A percentile compares a stretch with the other conserved stretches of the same genome.
Evolutionary conservation across 345 rosid genomes (phyloP).

Genomic region (Leavenworthia alabamica): DNA sequence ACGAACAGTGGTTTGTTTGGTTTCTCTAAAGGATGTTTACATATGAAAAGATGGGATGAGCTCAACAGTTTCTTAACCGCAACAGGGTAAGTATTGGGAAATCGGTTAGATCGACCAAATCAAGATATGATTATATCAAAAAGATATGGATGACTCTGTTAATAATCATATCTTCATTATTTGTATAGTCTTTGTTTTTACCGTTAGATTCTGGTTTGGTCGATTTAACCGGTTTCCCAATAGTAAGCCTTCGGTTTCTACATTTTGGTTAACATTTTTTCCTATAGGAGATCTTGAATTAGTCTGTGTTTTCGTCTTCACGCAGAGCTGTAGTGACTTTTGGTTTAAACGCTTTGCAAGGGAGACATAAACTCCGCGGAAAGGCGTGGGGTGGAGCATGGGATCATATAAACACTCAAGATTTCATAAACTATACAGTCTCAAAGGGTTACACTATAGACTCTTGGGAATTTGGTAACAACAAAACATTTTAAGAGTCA

Average conservation of each 20-base stretch:
- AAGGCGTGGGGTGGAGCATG: constrained; percentile 79
- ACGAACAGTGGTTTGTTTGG: constrained; percentile 66
- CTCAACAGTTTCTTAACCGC: constrained; percentile 50
- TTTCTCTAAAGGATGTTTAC: constrained; percentile 90
- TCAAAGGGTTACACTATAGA: constrained; percentile 73
- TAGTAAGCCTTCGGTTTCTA: no score
- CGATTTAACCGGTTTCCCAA: no score
- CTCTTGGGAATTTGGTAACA: constrained; percentile 96
- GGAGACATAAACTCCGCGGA: constrained; percentile 57
- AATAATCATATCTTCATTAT: no score
- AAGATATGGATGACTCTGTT: no score
- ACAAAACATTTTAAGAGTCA: neutral
- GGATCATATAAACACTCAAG: constrained; percentile 68
- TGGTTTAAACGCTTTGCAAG: constrained; percentile 82
- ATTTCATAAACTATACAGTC: constrained; percentile 70
- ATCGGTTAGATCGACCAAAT: no score
- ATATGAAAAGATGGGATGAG: constrained; percentile 88
- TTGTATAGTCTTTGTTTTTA: no score
- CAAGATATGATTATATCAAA: no score
- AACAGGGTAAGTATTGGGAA: constrained; percentile 53
- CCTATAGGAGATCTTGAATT: neutral
- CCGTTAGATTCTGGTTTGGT: no score
- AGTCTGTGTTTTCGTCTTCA: neutral
- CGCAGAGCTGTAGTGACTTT: constrained; percentile 73
- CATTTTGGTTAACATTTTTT: neutral